A percentile compares a stretch with the other conserved stretches of the same genome.
These are phyloP conservation scores for Parathielavia appendiculata DNA, from an alignment of 495 filamentous ascomycete genomes.

Conservation along the genomic window DNA sequence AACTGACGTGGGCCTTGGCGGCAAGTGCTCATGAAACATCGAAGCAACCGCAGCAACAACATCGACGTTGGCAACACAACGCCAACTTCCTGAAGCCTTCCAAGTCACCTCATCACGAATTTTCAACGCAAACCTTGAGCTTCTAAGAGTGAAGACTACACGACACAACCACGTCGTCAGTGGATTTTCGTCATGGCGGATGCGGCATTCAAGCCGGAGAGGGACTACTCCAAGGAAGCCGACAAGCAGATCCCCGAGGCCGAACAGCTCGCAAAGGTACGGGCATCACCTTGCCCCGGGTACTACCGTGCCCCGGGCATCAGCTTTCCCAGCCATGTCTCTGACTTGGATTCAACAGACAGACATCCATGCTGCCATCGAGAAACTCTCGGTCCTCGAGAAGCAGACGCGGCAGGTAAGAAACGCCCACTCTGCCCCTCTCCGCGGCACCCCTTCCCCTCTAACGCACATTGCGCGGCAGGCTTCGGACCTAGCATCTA, in stretches of 20 bases:
- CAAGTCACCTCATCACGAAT: background rate
- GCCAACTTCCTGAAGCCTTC: background rate
- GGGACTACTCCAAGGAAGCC: conserved; percentile 81
- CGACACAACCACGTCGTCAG: background rate
- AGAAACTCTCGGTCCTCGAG: conserved; percentile 85
- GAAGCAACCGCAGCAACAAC: conserved; percentile 6
- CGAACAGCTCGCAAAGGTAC: conserved; percentile 79
- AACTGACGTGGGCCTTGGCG: conserved; percentile 24
- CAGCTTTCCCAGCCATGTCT: too few relatives aligned
- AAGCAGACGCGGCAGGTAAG: conserved; percentile 93
- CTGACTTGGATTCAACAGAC: conserved; percentile 43
- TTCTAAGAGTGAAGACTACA: background rate
- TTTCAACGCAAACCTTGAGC: background rate
- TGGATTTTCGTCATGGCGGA: conserved; percentile 42
- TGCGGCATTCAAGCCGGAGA: conserved; percentile 54
- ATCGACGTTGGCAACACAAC: background rate
- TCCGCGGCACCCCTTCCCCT: background rate
- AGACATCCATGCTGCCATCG: conserved; percentile 78
- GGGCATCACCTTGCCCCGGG: too few relatives aligned
- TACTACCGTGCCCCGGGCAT: background rate
- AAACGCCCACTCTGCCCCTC: conserved; percentile 10
- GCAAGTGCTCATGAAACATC: background rate
- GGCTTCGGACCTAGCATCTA: conserved; percentile 93
- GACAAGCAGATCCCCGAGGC: conserved; percentile 88
- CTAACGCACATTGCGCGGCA: conserved; percentile 34